Percentiles rank a stretch among this genome's conserved stretches.
phyloP scores from a whole-genome alignment of 78 protist genomes.

The Emiliania huxleyi region DNA sequence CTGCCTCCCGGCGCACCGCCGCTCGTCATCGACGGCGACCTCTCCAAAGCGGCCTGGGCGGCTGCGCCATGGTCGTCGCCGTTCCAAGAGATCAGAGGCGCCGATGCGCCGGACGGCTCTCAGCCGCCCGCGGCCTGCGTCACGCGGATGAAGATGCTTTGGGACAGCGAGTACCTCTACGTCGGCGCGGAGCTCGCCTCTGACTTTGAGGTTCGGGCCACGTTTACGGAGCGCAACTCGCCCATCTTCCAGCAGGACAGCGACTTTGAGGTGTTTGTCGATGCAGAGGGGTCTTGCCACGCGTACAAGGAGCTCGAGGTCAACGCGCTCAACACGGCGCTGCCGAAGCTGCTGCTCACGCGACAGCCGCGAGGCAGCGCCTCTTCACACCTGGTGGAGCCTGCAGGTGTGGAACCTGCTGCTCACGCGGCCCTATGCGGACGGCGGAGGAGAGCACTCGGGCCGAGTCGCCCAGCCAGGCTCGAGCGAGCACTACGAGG shows the following conservation, averaged over 20 bases:
- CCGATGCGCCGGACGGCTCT: not conserved
- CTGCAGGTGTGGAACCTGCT: not conserved
- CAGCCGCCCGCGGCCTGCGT: not conserved
- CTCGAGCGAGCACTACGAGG: not conserved
- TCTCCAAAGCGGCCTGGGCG: slow-evolving; percentile 27
- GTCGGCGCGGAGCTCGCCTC: slow-evolving; percentile 41
- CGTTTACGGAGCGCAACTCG: slow-evolving; percentile 13
- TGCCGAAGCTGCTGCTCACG: not conserved
- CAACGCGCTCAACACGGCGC: slow-evolving; percentile 52
- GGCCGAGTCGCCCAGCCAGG: not conserved
- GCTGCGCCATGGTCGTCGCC: not conserved
- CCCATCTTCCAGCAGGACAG: slow-evolving; percentile 38
- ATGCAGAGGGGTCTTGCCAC: slow-evolving; percentile 31
- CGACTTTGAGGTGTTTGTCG: slow-evolving; percentile 63
- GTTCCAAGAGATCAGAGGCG: slow-evolving; percentile 44
- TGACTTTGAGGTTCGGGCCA: slow-evolving; percentile 36
- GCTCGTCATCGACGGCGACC: slow-evolving; percentile 37
- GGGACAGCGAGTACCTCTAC: slow-evolving; percentile 49
- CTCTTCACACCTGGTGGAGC: too few relatives aligned
- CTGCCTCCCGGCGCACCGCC: too few relatives aligned
- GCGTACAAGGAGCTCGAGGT: slow-evolving; percentile 61
- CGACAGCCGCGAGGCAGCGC: too few relatives aligned
- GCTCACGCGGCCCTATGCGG: slow-evolving; percentile 9
- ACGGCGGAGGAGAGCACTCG: slow-evolving; percentile 12
- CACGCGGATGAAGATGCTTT: slow-evolving; percentile 54